Percentiles rank a stretch among this genome's conserved stretches.
Evolutionary conservation across 2,329 filamentous ascomycete species (phyloP).

Genomic region (Sclerotinia minor): DNA sequence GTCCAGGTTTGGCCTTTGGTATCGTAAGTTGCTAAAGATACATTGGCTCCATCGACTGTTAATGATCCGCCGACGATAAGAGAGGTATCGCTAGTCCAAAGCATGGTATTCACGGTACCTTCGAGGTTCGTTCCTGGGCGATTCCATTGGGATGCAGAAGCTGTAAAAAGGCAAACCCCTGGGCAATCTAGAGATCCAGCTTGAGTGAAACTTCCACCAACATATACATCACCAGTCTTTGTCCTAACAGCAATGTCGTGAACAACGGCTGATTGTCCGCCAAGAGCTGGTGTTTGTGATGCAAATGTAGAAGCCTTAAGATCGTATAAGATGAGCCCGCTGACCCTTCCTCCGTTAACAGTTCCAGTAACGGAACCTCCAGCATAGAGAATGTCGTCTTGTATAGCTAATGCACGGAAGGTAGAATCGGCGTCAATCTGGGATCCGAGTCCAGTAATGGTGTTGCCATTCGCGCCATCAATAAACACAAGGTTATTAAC

Average conservation of each 20-base stretch:
- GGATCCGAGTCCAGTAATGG: conserved; percentile 67
- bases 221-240: conserved; percentile 71
- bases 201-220: conserved; percentile 80
- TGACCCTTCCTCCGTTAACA: conserved; percentile 61
- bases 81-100: conserved; percentile 72
- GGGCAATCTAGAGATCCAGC: conserved; percentile 83
- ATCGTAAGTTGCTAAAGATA: conserved; percentile 73
- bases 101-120: conserved; percentile 69
- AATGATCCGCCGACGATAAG: conserved; percentile 80
- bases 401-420: conserved; percentile 69
- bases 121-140: conserved; percentile 70
- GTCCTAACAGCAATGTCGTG: conserved; percentile 74
- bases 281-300: conserved; percentile 73
- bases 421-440: conserved; percentile 71
- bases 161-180: conserved; percentile 77
- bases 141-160: conserved; percentile 72
- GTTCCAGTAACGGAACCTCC: conserved; percentile 78
- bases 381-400: conserved; percentile 71
- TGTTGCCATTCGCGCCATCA: conserved; percentile 68
- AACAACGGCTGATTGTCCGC: conserved; percentile 69
- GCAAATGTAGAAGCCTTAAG: conserved; percentile 63
- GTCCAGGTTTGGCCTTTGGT: conserved; percentile 66
- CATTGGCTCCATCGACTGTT: conserved; percentile 62
- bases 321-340: conserved; percentile 79
- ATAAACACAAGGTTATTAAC: conserved; percentile 82